These are phyloP conservation scores for Rhododendron simsii DNA, from an alignment of 148 eudicot species.

Conservation along the genomic window DNA sequence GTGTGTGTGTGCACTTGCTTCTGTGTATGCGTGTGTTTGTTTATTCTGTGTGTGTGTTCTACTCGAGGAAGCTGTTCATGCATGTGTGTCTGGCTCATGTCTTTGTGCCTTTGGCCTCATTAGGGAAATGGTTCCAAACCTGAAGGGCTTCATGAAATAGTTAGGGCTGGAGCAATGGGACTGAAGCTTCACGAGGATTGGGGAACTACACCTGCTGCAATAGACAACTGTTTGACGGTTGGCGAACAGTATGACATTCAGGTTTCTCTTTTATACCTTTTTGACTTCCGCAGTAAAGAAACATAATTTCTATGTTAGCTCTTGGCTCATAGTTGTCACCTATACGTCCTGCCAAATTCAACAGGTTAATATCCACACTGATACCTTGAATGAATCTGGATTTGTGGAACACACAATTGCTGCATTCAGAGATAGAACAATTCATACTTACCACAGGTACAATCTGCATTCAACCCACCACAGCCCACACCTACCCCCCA, in stretches of 20 bases:
- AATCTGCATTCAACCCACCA: neutral
- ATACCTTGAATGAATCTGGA: conserved; percentile 98
- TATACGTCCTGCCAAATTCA: conserved; percentile 7
- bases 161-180: conserved; percentile 97
- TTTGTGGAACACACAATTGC: conserved; percentile 94
- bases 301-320: neutral
- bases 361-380: conserved; percentile 95
- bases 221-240: conserved; percentile 81
- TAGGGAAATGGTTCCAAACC: conserved; percentile 85
- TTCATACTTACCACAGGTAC: conserved; percentile 96
- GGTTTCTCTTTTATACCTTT: conserved; percentile 33
- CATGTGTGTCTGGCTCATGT: neutral
- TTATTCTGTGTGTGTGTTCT: neutral
- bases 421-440: conserved; percentile 84
- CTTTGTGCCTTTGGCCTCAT: conserved; percentile 10
- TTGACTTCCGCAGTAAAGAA: neutral
- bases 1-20: neutral
- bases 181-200: conserved; percentile 97
- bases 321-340: neutral
- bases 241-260: conserved; percentile 82
- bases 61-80: neutral
- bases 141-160: conserved; percentile 83
- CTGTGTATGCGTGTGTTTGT: neutral
- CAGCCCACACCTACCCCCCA: neutral
- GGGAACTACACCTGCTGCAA: conserved; percentile 97